phyloP scores from a whole-genome alignment of 2,329 filamentous ascomycete species.

The Leptographium radiaticola region DNA sequence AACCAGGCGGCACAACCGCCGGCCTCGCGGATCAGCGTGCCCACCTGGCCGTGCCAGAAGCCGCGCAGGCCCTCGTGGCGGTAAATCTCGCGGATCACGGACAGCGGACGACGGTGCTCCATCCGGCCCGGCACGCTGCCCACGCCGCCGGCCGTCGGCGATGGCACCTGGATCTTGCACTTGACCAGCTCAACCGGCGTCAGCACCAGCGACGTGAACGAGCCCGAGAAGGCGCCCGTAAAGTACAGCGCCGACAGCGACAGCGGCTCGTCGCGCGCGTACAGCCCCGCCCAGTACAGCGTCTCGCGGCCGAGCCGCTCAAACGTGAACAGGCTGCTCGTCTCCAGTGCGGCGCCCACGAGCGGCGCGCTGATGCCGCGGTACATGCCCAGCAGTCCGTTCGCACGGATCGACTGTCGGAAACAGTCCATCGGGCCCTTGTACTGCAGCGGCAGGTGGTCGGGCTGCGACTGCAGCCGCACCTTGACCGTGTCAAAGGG shows the following conservation, averaged over 20 bases:
- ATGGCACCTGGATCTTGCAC: slow-evolving; percentile 88
- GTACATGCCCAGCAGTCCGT: slow-evolving; percentile 75
- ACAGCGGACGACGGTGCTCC: slow-evolving; percentile 39
- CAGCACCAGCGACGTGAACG: slow-evolving; percentile 78
- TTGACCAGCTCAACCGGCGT: slow-evolving; percentile 96
- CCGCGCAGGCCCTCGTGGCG: slow-evolving; percentile 69
- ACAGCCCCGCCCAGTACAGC: slow-evolving; percentile 40
- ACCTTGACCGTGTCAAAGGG: slow-evolving; percentile 99
- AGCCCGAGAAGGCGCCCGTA: slow-evolving; percentile 77
- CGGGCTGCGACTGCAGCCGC: slow-evolving; percentile 87
- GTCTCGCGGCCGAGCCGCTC: slow-evolving; percentile 62
- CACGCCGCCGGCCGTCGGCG: slow-evolving; percentile 21
- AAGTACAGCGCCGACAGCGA: slow-evolving; percentile 63
- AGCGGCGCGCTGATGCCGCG: slow-evolving; percentile 87
- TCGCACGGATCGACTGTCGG: slow-evolving; percentile 64
- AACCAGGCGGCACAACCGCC: slow-evolving; percentile 95
- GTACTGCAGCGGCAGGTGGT: slow-evolving; percentile 69
- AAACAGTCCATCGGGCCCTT: slow-evolving; percentile 88
- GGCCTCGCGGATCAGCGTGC: slow-evolving; percentile 85
- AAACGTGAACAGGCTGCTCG: slow-evolving; percentile 84
- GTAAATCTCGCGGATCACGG: slow-evolving; percentile 68
- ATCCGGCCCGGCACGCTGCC: slow-evolving; percentile 21
- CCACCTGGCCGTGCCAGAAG: slow-evolving; percentile 92
- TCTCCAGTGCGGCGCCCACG: slow-evolving; percentile 83
- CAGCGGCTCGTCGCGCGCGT: slow-evolving; percentile 42